These are phyloP conservation scores for Yarrowia yakushimensis DNA, from an alignment of 805 yeast species.

Conservation along the genomic window DNA sequence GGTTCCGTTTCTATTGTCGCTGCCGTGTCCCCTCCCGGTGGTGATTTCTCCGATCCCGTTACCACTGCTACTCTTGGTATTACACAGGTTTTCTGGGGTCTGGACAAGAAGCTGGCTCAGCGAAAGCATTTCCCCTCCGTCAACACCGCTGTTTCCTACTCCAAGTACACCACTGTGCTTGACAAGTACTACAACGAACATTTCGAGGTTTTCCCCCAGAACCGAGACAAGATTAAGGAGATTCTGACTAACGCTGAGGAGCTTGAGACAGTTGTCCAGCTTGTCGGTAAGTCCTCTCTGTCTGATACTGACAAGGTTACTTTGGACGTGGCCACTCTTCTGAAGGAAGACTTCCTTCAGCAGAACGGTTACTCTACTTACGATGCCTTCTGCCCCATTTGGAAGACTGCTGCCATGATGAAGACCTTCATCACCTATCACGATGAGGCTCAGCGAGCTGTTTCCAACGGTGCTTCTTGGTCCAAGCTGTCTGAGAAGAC, in stretches of 20 bases:
- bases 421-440: slow-evolving; percentile 84
- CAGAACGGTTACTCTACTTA: slow-evolving; percentile 98
- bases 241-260: slow-evolving; percentile 96
- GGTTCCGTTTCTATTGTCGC: slow-evolving; percentile 99
- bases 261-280: slow-evolving; percentile 97
- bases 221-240: slow-evolving; percentile 91
- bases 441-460: slow-evolving; percentile 97
- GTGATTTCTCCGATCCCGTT: slow-evolving; percentile 99
- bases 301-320: slow-evolving; percentile 97
- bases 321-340: slow-evolving; percentile 82
- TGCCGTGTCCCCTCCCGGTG: slow-evolving; percentile 99
- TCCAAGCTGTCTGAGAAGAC: slow-evolving; percentile 86
- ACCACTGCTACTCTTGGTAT: slow-evolving; percentile 98
- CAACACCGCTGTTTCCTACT: slow-evolving; percentile 93
- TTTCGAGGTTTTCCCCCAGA: slow-evolving; percentile 85
- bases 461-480: slow-evolving; percentile 93
- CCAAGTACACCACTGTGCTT: slow-evolving; percentile 88
- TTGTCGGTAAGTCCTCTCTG: slow-evolving; percentile 97
- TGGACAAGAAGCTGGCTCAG: slow-evolving; percentile 97
- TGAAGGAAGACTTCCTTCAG: slow-evolving; percentile 97
- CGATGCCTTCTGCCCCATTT: slow-evolving; percentile 98
- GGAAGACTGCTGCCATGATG: slow-evolving; percentile 99
- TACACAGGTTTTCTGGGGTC: slow-evolving; percentile 99
- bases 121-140: slow-evolving; percentile 99
- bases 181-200: slow-evolving; percentile 77